Conservation (phyloP, 352 stramenopile genomes). For the Albugo laibachii region DNA sequence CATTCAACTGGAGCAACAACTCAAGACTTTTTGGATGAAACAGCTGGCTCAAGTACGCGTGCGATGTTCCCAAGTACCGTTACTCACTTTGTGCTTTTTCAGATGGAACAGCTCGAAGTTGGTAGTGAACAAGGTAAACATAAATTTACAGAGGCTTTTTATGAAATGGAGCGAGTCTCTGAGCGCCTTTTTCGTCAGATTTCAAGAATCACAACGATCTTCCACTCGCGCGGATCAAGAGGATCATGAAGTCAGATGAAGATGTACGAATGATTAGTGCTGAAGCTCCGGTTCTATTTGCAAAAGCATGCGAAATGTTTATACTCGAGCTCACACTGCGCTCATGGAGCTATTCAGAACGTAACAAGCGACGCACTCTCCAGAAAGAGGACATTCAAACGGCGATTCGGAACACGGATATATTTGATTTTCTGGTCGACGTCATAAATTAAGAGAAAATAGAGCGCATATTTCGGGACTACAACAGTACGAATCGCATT, state of each 20-base stretch:
- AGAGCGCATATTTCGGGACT: too few relatives aligned
- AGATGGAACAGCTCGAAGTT: conserved; percentile 84
- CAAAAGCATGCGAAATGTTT: conserved; percentile 99
- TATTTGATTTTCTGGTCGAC: conserved; percentile 98
- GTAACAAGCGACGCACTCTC: conserved; percentile 84
- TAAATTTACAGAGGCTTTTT: too few relatives aligned
- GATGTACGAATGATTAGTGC: conserved; percentile 96
- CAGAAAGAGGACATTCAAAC: conserved; percentile 97
- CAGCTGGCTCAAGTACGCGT: conserved; percentile 60
- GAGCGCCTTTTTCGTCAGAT: conserved; percentile 19
- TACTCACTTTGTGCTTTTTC: neutral
- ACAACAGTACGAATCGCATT: neutral
- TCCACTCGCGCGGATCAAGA: conserved; percentile 95
- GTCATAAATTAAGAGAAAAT: conserved; percentile 59
- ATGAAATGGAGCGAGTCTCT: too few relatives aligned
- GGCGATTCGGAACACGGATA: conserved; percentile 96
- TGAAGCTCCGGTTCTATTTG: conserved; percentile 96
- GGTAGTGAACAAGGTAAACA: conserved; percentile 80
- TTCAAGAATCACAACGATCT: conserved; percentile 99
- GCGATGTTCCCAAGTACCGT: too few relatives aligned
- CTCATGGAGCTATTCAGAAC: conserved; percentile 74
- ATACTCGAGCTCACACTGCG: conserved; percentile 97
- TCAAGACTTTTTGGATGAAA: conserved; percentile 86
- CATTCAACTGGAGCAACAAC: conserved; percentile 74
- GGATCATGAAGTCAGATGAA: conserved; percentile 99